phyloP scores from a whole-genome alignment of 2,329 filamentous ascomycete species.

The Fusarium phyllophilum region DNA sequence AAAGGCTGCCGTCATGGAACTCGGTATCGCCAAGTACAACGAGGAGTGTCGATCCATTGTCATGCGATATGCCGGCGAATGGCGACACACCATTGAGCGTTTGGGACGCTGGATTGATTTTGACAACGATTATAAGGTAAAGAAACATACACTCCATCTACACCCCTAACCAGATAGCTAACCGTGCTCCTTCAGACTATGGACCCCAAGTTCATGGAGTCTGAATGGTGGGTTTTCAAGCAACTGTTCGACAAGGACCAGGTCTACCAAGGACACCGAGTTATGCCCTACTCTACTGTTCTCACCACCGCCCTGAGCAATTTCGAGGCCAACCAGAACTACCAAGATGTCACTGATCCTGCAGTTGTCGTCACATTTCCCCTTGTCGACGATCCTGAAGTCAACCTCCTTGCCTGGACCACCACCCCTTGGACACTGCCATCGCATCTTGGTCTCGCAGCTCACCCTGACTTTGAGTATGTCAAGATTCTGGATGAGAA shows the following conservation, averaged over 20 bases:
- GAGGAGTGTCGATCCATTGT: slow-evolving; percentile 91
- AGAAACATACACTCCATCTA: neutral
- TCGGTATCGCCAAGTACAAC: slow-evolving; percentile 91
- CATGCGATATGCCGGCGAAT: slow-evolving; percentile 88
- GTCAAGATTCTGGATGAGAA: slow-evolving; percentile 86
- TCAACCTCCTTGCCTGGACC: slow-evolving; percentile 85
- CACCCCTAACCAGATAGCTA: neutral
- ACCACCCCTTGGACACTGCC: slow-evolving; percentile 89
- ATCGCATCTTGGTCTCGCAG: slow-evolving; percentile 80
- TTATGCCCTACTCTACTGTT: slow-evolving; percentile 95
- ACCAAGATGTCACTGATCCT: slow-evolving; percentile 91
- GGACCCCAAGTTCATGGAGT: slow-evolving; percentile 96
- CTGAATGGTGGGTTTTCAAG: slow-evolving; percentile 97
- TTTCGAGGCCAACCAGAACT: slow-evolving; percentile 94
- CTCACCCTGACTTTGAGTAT: slow-evolving; percentile 86
- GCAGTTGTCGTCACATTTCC: slow-evolving; percentile 91
- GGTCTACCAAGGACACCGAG: slow-evolving; percentile 89
- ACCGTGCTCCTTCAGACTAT: slow-evolving; percentile 72
- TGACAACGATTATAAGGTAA: slow-evolving; percentile 93
- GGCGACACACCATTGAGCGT: slow-evolving; percentile 87
- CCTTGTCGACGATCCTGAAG: slow-evolving; percentile 78
- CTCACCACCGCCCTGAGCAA: slow-evolving; percentile 91
- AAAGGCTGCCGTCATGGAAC: slow-evolving; percentile 84
- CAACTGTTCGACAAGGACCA: slow-evolving; percentile 88
- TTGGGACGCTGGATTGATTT: slow-evolving; percentile 97